phyloP scores from a whole-genome alignment of 2,329 filamentous ascomycete genomes.

The Hortaea werneckii region DNA sequence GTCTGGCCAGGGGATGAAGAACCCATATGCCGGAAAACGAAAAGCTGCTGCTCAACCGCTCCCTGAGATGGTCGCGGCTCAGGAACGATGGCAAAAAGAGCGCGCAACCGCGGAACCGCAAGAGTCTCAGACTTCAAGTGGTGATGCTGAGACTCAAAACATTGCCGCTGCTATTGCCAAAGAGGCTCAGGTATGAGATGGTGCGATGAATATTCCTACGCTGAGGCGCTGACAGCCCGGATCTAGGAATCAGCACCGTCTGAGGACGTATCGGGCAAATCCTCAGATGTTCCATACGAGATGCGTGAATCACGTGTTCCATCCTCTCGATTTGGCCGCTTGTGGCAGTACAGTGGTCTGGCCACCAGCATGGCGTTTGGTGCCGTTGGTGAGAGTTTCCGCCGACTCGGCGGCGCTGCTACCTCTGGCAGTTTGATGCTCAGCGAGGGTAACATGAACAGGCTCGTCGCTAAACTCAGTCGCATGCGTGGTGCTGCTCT shows the following conservation, averaged over 20 bases:
- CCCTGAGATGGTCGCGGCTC: conserved; percentile 25
- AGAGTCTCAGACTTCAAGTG: neutral
- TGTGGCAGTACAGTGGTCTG: conserved; percentile 92
- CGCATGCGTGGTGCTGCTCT: conserved; percentile 95
- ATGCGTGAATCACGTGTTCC: conserved; percentile 86
- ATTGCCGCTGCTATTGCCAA: conserved; percentile 30
- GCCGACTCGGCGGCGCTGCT: conserved; percentile 63
- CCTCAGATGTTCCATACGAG: conserved; percentile 41
- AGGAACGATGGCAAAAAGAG: conserved; percentile 10
- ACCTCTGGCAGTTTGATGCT: conserved; percentile 68
- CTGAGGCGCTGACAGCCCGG: conserved; percentile 3
- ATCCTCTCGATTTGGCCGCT: conserved; percentile 69
- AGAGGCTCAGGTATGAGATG: conserved; percentile 17
- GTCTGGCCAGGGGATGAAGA: conserved; percentile 25
- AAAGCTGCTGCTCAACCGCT: conserved; percentile 22
- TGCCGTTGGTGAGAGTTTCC: conserved; percentile 74
- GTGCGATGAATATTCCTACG: neutral
- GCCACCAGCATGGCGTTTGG: conserved; percentile 94
- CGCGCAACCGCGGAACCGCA: neutral
- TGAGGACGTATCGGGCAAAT: neutral
- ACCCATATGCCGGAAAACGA: conserved; percentile 21
- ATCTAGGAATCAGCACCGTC: neutral
- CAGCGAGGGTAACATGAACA: conserved; percentile 82
- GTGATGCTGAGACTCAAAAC: conserved; percentile 27
- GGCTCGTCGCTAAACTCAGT: conserved; percentile 83